Conservation (phyloP, 2,329 filamentous ascomycete genomes). For the Boeremia lycopersici region DNA sequence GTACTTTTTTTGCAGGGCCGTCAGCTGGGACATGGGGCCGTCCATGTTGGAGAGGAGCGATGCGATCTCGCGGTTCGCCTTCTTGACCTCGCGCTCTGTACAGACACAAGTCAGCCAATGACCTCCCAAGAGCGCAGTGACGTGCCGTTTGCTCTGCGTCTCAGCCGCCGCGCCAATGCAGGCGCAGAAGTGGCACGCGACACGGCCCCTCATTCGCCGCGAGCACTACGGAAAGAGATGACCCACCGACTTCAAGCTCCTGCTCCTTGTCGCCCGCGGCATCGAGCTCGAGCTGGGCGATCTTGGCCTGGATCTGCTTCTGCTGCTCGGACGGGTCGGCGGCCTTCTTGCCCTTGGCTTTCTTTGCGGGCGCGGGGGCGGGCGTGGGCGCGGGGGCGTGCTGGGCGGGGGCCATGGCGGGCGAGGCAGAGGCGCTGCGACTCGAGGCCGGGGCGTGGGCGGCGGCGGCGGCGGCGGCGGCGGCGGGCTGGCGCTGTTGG, state of each 20-base stretch:
- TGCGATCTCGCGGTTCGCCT: constrained; percentile 88
- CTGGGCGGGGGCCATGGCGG: constrained; percentile 53
- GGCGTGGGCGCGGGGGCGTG: constrained; percentile 59
- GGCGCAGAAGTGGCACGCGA: constrained; percentile 9
- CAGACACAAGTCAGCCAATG: constrained; percentile 36
- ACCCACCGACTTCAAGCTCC: constrained; percentile 87
- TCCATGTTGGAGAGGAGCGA: constrained; percentile 86
- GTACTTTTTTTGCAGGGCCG: constrained; percentile 87
- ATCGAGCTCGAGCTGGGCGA: constrained; percentile 93
- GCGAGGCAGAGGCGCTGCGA: constrained; percentile 47
- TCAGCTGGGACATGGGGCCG: constrained; percentile 88
- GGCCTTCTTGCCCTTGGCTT: constrained; percentile 82
- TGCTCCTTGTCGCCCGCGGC: constrained; percentile 93
- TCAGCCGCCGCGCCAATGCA: constrained; percentile 4
- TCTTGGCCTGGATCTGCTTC: constrained; percentile 88
- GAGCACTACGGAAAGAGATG: not conserved
- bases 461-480: constrained; percentile 37
- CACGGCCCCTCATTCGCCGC: constrained; percentile 6
- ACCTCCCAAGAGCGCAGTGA: constrained; percentile 7
- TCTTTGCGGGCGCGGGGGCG: constrained; percentile 67
- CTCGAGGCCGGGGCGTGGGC: constrained; percentile 48
- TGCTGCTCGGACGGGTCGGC: constrained; percentile 87
- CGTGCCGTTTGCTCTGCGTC: not conserved
- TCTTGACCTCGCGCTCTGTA: constrained; percentile 89
- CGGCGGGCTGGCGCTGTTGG: constrained; percentile 43